These are phyloP conservation scores for Cyclocybe aegerita DNA, from an alignment of 768 basidiomycete genomes.

Conservation along the genomic window DNA sequence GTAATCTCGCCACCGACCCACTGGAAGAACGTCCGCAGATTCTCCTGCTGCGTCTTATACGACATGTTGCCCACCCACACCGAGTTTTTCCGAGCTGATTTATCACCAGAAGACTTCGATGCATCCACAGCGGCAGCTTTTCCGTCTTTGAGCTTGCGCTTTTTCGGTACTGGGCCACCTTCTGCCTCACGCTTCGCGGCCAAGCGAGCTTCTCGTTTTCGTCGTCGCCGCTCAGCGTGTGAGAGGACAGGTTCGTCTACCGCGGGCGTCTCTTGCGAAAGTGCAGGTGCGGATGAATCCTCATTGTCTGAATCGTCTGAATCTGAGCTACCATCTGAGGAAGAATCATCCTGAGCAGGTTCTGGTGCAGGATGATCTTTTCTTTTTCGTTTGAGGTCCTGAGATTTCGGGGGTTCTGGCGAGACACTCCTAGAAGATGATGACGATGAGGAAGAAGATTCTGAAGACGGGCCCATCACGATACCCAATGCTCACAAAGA, in stretches of 20 bases:
- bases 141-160: slow-evolving; percentile 44
- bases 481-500: too few species aligned
- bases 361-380: slow-evolving; percentile 29
- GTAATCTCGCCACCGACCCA: slow-evolving; percentile 68
- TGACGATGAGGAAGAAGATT: neutral
- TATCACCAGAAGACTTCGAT: slow-evolving; percentile 27
- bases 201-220: slow-evolving; percentile 48
- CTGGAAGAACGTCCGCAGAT: slow-evolving; percentile 71
- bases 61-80: slow-evolving; percentile 96
- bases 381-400: slow-evolving; percentile 29
- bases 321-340: slow-evolving; percentile 10
- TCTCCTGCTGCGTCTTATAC: slow-evolving; percentile 80
- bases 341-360: neutral
- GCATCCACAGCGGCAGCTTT: slow-evolving; percentile 23
- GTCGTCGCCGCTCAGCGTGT: slow-evolving; percentile 69
- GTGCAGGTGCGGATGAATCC: slow-evolving; percentile 5
- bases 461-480: too few species aligned
- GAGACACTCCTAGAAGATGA: slow-evolving; percentile 34
- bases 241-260: slow-evolving; percentile 58
- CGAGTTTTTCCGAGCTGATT: slow-evolving; percentile 66
- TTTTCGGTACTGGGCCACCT: slow-evolving; percentile 35
- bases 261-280: too few species aligned
- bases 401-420: slow-evolving; percentile 23
- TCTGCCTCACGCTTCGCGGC: slow-evolving; percentile 23
- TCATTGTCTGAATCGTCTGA: slow-evolving; percentile 11